Percentiles rank a stretch among this genome's conserved stretches.
Evolutionary conservation across 169 alveolate genomes (phyloP).

Genomic region (Cryptosporidium muris): DNA sequence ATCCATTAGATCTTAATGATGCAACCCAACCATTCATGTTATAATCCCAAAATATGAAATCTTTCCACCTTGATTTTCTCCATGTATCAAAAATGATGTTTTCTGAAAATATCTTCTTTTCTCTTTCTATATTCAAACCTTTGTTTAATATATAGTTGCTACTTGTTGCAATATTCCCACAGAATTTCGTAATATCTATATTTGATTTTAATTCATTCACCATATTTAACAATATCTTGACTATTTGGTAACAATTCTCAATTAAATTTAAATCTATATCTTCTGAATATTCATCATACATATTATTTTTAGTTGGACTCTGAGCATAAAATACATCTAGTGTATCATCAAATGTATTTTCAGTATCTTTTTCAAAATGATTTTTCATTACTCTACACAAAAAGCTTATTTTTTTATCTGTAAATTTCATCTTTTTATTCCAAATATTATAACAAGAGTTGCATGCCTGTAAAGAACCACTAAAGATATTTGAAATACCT

Average conservation of each 20-base stretch:
- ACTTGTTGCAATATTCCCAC: too few relatives aligned
- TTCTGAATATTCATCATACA: background rate
- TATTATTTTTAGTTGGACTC: constrained; percentile 1
- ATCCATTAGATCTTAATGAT: constrained; percentile 48
- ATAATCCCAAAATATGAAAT: constrained; percentile 52
- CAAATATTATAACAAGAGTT: constrained; percentile 12
- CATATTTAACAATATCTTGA: constrained; percentile 3
- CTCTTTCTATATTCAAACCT: background rate
- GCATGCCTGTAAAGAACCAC: constrained; percentile 10
- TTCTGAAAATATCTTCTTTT: constrained; percentile 37
- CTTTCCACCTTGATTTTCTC: constrained; percentile 62
- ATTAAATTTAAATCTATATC: constrained; percentile 13
- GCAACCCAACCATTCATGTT: constrained; percentile 39
- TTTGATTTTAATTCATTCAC: background rate
- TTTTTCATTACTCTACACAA: constrained; percentile 26
- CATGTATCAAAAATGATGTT: constrained; percentile 18
- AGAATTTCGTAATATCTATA: too few relatives aligned
- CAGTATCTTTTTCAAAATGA: constrained; percentile 12
- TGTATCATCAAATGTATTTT: background rate
- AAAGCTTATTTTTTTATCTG: constrained; percentile 22
- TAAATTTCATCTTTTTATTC: constrained; percentile 1
- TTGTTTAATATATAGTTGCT: background rate
- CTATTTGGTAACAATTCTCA: constrained; percentile 23
- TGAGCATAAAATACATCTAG: constrained; percentile 59
- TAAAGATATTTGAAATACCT: constrained; percentile 13